phyloP scores from a whole-genome alignment of 2,329 filamentous ascomycete genomes.

The Exophiala sp. region DNA sequence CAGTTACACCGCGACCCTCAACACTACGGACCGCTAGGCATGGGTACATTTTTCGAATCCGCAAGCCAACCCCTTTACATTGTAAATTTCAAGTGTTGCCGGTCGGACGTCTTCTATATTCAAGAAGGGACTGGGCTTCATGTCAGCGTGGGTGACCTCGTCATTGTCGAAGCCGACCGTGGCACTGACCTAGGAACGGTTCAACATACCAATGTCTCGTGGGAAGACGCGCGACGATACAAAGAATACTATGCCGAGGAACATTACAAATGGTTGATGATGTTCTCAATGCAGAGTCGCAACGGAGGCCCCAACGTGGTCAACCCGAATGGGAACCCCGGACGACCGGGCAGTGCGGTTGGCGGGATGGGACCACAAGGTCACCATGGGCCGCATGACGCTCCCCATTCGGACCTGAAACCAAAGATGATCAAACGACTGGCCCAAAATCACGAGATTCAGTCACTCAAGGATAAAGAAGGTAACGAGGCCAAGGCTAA shows the following conservation, averaged over 20 bases:
- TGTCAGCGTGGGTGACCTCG: constrained; percentile 84
- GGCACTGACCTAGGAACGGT: constrained; percentile 94
- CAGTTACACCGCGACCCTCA: constrained; percentile 21
- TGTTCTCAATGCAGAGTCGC: constrained; percentile 78
- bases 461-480: constrained; percentile 86
- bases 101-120: constrained; percentile 94
- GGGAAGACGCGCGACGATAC: constrained; percentile 77
- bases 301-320: constrained; percentile 39
- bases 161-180: constrained; percentile 95
- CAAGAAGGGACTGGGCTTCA: constrained; percentile 90
- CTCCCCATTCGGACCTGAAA: constrained; percentile 69
- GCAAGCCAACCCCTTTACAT: constrained; percentile 73
- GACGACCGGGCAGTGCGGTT: constrained; percentile 63
- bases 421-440: constrained; percentile 96
- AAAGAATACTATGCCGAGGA: constrained; percentile 91
- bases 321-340: constrained; percentile 50
- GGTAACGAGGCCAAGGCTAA: constrained; percentile 97
- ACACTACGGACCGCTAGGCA: constrained; percentile 25
- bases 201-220: constrained; percentile 77
- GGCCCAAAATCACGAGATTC: constrained; percentile 84
- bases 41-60: constrained; percentile 27
- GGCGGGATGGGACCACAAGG: constrained; percentile 71
- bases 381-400: constrained; percentile 67
- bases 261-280: constrained; percentile 97
- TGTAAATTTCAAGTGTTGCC: constrained; percentile 91